phyloP scores from a whole-genome alignment of 345 rosid species.

The Arabis alpina region DNA sequence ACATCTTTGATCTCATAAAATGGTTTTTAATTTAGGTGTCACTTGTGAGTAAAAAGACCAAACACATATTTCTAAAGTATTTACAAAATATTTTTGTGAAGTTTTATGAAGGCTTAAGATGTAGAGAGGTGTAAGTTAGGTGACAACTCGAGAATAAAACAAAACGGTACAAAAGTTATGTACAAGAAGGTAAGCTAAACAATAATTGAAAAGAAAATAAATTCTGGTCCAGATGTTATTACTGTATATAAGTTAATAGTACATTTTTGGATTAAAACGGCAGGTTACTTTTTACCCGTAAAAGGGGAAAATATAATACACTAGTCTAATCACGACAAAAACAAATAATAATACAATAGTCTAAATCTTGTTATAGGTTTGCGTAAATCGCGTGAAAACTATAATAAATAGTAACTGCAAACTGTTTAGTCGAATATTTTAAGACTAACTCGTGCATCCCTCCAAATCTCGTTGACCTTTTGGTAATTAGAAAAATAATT shows the following conservation, averaged over 20 bases:
- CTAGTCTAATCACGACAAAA: neutral
- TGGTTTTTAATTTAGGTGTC: neutral
- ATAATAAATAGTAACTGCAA: slow-evolving; percentile 9
- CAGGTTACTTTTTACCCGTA: slow-evolving; percentile 7
- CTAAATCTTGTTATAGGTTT: neutral
- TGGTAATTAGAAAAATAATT: neutral
- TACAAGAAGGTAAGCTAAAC: neutral
- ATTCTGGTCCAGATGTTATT: slow-evolving; percentile 3
- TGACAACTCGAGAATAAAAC: too few species aligned
- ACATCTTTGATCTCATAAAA: neutral
- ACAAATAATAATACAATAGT: neutral
- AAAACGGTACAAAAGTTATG: neutral
- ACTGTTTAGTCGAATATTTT: slow-evolving; percentile 1
- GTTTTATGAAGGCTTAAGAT: too few species aligned
- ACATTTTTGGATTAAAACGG: slow-evolving; percentile 1
- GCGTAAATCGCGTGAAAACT: slow-evolving; percentile 19
- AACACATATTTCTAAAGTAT: neutral
- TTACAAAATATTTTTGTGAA: neutral
- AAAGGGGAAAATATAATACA: slow-evolving; percentile 6
- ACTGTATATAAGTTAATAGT: neutral
- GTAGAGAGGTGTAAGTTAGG: too few species aligned
- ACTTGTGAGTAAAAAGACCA: neutral
- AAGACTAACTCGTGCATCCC: slow-evolving; percentile 2
- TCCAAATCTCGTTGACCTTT: slow-evolving; percentile 26
- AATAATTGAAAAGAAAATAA: neutral